Evolutionary conservation across 441 rosid species (phyloP).

Genomic region (Syzygium syzygioides): DNA sequence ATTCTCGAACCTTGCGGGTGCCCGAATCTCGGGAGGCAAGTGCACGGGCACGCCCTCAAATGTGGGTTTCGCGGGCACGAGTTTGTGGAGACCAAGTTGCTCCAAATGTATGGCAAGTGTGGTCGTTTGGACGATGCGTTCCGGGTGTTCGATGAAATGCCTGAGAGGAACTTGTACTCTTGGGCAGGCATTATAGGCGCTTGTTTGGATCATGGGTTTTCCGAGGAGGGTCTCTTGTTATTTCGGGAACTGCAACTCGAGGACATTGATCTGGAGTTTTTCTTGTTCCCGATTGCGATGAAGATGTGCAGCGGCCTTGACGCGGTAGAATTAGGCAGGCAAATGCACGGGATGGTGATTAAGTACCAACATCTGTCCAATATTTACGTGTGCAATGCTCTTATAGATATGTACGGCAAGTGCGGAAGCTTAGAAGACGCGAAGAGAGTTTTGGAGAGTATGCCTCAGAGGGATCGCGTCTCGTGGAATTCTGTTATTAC

Average conservation of each 20-base stretch:
- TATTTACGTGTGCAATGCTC: constrained; percentile 44
- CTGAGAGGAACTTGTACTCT: constrained; percentile 33
- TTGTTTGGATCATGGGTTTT: constrained; percentile 27
- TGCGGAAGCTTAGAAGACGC: constrained; percentile 49
- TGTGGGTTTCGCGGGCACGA: constrained; percentile 33
- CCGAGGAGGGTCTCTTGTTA: constrained; percentile 19
- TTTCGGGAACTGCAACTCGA: constrained; percentile 22
- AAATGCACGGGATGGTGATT: constrained; percentile 39
- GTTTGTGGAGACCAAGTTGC: constrained; percentile 46
- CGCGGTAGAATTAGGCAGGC: constrained; percentile 33
- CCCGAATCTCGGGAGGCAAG: constrained; percentile 29
- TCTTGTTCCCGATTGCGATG: constrained; percentile 37
- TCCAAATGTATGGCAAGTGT: constrained; percentile 32
- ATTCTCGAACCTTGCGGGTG: constrained; percentile 35
- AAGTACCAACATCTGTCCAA: constrained; percentile 30
- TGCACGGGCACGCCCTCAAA: constrained; percentile 36
- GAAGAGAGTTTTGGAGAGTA: constrained; percentile 24
- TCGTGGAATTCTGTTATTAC: constrained; percentile 53
- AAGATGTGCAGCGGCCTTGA: constrained; percentile 39
- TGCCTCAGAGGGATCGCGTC: constrained; percentile 34
- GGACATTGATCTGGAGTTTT: constrained; percentile 32
- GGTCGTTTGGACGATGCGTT: constrained; percentile 30
- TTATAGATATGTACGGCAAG: constrained; percentile 56
- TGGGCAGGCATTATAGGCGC: constrained; percentile 34
- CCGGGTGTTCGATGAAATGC: constrained; percentile 40